These are phyloP conservation scores for Achaetomium macrosporum DNA, from an alignment of 2,329 filamentous ascomycete genomes.

Conservation along the genomic window DNA sequence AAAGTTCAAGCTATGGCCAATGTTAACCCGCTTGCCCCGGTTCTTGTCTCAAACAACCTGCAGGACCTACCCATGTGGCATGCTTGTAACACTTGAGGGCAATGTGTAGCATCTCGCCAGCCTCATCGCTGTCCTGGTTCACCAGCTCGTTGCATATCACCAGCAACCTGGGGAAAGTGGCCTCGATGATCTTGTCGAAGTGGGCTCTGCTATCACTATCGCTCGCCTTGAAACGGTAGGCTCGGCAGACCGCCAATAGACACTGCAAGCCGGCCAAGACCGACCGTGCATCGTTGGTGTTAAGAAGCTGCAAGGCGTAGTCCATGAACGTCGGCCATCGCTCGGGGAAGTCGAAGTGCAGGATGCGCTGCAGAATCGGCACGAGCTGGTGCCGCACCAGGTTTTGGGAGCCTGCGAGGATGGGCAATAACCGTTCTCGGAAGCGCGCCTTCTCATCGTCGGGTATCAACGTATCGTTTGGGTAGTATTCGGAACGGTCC, in stretches of 20 bases:
- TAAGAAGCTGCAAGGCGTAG: conserved; percentile 82
- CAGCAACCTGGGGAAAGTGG: conserved; percentile 82
- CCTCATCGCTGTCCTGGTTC: conserved; percentile 86
- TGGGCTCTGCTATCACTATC: conserved; percentile 72
- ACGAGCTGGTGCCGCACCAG: conserved; percentile 89
- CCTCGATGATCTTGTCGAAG: conserved; percentile 90
- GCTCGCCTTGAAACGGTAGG: conserved; percentile 84
- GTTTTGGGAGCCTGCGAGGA: conserved; percentile 73
- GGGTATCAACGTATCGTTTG: conserved; percentile 67
- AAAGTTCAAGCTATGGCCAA: conserved; percentile 71
- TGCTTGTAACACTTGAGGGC: conserved; percentile 98
- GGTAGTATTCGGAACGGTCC: conserved; percentile 69
- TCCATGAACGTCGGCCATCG: conserved; percentile 94
- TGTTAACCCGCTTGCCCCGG: conserved; percentile 24
- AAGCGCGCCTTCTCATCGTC: conserved; percentile 87
- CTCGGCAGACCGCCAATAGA: conserved; percentile 86
- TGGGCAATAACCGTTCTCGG: conserved; percentile 79
- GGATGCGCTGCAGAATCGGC: conserved; percentile 89
- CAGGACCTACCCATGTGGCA: conserved; percentile 75
- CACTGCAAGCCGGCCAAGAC: conserved; percentile 94
- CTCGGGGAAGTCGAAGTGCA: conserved; percentile 90
- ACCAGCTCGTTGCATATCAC: conserved; percentile 83
- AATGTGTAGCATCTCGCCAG: conserved; percentile 92
- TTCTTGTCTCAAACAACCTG: background rate
- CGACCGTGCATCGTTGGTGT: conserved; percentile 76